Conservation (phyloP, 225 moss, liverwort and hornwort species). For the Sphagnum contortum region DNA sequence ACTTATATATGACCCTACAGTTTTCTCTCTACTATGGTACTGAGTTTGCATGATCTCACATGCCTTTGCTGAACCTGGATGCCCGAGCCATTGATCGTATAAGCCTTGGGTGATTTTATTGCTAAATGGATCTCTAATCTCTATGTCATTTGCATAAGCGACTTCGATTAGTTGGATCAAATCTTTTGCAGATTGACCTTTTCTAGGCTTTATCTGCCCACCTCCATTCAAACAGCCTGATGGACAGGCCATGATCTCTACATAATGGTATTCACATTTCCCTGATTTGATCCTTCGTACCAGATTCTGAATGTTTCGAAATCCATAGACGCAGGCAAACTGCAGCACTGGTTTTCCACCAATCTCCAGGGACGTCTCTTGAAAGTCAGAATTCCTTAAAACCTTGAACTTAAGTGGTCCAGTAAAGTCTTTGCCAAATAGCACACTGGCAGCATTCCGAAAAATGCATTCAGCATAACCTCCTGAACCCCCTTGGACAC, state of each 20-base stretch:
- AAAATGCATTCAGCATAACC: constrained; percentile 88
- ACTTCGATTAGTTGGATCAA: constrained; percentile 81
- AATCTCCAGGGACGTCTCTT: constrained; percentile 58
- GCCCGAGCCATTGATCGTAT: constrained; percentile 66
- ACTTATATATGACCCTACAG: constrained; percentile 47
- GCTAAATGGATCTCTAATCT: constrained; percentile 62
- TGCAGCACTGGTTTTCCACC: constrained; percentile 65
- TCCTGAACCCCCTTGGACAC: constrained; percentile 86
- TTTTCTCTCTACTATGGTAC: constrained; percentile 86
- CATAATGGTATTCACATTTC: constrained; percentile 81
- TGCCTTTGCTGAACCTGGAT: constrained; percentile 60
- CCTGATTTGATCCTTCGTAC: constrained; percentile 83
- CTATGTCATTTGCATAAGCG: constrained; percentile 74
- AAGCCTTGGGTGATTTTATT: constrained; percentile 67
- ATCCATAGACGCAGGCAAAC: constrained; percentile 95
- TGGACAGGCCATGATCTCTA: constrained; percentile 98
- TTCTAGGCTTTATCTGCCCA: constrained; percentile 86
- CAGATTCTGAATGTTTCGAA: constrained; percentile 88
- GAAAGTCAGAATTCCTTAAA: constrained; percentile 80
- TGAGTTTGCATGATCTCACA: constrained; percentile 53
- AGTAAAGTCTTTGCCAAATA: constrained; percentile 57
- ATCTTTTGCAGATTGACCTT: constrained; percentile 81
- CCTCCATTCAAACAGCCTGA: constrained; percentile 96
- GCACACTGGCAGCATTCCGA: constrained; percentile 54
- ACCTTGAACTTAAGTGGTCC: constrained; percentile 64